A percentile compares a stretch with the other conserved stretches of the same genome.
phyloP scores from a whole-genome alignment of 306 rosid genomes.

The Dryas octopetala region DNA sequence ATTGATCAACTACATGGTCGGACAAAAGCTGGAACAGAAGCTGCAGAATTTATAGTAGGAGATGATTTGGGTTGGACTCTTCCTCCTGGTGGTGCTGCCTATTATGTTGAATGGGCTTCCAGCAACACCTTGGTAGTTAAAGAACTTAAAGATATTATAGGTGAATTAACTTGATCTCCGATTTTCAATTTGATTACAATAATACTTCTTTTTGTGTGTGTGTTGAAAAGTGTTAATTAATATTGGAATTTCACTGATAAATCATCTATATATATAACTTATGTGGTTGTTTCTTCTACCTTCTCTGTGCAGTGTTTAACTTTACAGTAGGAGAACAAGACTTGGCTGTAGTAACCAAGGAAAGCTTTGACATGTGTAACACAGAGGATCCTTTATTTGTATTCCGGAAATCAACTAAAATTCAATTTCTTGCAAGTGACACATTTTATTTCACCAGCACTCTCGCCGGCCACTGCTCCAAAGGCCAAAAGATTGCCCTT shows the following conservation, averaged over 20 bases:
- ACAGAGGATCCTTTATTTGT: not conserved
- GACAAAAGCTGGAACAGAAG: conserved; percentile 20
- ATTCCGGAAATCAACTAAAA: conserved; percentile 17
- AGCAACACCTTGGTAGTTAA: conserved; percentile 14
- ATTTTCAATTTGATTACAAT: too few species aligned
- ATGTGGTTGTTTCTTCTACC: not conserved
- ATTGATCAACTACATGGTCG: too few species aligned
- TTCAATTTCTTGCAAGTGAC: conserved; percentile 10
- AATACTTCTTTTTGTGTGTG: too few species aligned
- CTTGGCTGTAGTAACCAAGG: conserved; percentile 17
- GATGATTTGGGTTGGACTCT: conserved; percentile 38
- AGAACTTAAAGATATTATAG: conserved; percentile 31
- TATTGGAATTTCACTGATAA: too few species aligned
- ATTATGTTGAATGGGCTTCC: conserved; percentile 44
- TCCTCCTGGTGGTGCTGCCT: conserved; percentile 35
- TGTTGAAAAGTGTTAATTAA: too few species aligned
- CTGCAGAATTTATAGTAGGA: conserved; percentile 35
- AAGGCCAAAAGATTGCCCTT: conserved; percentile 55
- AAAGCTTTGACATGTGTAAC: conserved; percentile 2
- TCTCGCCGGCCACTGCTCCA: conserved; percentile 35
- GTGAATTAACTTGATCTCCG: conserved; percentile 12
- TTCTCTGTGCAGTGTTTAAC: conserved; percentile 27
- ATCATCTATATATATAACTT: too few species aligned
- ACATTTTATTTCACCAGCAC: conserved; percentile 37
- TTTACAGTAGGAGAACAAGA: not conserved